Conservation (phyloP, 2,329 filamentous ascomycete genomes). For the Colletotrichum sp. region DNA sequence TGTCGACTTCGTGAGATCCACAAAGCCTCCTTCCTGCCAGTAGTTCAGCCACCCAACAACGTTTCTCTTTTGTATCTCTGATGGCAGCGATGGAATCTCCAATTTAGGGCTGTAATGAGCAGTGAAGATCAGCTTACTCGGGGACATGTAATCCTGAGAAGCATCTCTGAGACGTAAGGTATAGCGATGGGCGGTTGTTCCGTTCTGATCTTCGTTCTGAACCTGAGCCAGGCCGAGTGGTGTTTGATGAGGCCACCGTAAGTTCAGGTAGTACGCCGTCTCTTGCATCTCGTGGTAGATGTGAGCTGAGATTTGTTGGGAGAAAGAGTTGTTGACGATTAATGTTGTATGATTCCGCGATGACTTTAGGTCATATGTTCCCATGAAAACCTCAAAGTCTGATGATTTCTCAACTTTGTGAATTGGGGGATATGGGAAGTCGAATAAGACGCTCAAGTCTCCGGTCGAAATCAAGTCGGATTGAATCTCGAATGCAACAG, state of each 20-base stretch:
- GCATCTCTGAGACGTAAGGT: neutral
- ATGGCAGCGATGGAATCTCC: constrained; percentile 26
- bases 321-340: neutral
- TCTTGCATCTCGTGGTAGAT: constrained; percentile 39
- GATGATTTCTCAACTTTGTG: constrained; percentile 44
- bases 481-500: constrained; percentile 39
- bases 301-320: constrained; percentile 26
- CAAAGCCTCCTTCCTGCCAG: constrained; percentile 43
- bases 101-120: constrained; percentile 35
- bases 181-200: neutral
- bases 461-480: constrained; percentile 36
- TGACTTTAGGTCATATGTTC: constrained; percentile 32
- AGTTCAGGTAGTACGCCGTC: constrained; percentile 41
- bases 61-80: constrained; percentile 27
- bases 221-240: constrained; percentile 12
- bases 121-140: constrained; percentile 30
- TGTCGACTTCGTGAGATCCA: constrained; percentile 41
- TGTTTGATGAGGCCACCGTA: constrained; percentile 32
- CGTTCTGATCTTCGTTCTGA: constrained; percentile 2
- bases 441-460: constrained; percentile 40
- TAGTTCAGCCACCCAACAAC: constrained; percentile 34
- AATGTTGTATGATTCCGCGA: constrained; percentile 37
- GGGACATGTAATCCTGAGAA: neutral
- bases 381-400: constrained; percentile 40
- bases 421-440: constrained; percentile 46